phyloP scores from a whole-genome alignment of 2,329 filamentous ascomycete genomes.

The Fusarium marasasianum region DNA sequence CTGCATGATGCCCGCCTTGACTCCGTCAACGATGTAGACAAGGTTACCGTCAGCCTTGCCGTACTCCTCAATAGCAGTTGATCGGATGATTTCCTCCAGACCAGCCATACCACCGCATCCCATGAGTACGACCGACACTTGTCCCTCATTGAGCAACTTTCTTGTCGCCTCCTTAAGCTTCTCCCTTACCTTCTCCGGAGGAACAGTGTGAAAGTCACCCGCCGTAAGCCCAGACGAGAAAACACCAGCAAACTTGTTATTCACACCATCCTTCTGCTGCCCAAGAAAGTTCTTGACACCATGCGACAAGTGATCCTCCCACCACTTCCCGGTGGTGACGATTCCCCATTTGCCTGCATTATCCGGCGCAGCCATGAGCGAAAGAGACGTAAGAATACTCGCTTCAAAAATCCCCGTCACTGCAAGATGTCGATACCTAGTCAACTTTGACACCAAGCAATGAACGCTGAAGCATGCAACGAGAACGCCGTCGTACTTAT shows the following conservation, averaged over 20 bases:
- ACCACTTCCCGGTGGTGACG: conserved; percentile 85
- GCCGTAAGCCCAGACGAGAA: conserved; percentile 84
- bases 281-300: conserved; percentile 75
- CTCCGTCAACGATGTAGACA: conserved; percentile 81
- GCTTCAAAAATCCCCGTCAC: conserved; percentile 85
- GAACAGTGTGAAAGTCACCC: conserved; percentile 78
- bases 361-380: conserved; percentile 49
- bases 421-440: conserved; percentile 44
- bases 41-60: conserved; percentile 64
- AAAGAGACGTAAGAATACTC: conserved; percentile 72
- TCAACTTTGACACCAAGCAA: conserved; percentile 73
- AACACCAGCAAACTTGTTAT: conserved; percentile 76
- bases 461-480: conserved; percentile 91
- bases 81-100: conserved; percentile 78
- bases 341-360: conserved; percentile 75
- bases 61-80: conserved; percentile 71
- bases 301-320: conserved; percentile 76
- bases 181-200: conserved; percentile 68
- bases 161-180: conserved; percentile 77
- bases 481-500: conserved; percentile 76
- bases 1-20: conserved; percentile 73
- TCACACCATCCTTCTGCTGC: conserved; percentile 45
- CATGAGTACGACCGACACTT: conserved; percentile 77
- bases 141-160: conserved; percentile 65
- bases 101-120: conserved; percentile 94